Evolutionary conservation across 345 rosid species (phyloP).

Genomic region (Geranium brycei): DNA sequence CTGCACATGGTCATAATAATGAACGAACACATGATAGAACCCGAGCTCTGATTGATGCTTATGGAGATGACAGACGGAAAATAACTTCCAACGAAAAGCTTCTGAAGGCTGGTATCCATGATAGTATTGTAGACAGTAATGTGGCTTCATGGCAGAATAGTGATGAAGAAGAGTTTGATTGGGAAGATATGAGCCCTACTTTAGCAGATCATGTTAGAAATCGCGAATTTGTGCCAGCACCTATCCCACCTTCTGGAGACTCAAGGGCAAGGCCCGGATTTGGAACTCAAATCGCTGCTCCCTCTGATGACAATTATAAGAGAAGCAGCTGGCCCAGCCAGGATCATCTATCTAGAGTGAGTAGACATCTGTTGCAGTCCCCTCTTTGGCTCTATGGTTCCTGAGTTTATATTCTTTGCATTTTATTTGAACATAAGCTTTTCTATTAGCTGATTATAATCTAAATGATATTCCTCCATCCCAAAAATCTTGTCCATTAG

Average conservation of each 20-base stretch:
- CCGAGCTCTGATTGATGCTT: slow-evolving; percentile 91
- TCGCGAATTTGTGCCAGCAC: slow-evolving; percentile 35
- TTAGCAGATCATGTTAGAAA: slow-evolving; percentile 41
- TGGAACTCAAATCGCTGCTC: slow-evolving; percentile 27
- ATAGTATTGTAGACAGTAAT: slow-evolving; percentile 40
- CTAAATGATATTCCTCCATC: background rate
- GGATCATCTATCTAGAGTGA: slow-evolving; percentile 25
- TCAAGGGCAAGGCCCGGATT: slow-evolving; percentile 33
- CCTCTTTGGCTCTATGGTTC: slow-evolving; percentile 29
- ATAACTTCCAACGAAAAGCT: slow-evolving; percentile 32
- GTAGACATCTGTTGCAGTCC: slow-evolving; percentile 24
- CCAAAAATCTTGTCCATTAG: background rate
- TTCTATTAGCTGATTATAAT: background rate
- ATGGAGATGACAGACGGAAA: slow-evolving; percentile 73
- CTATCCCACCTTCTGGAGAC: slow-evolving; percentile 34
- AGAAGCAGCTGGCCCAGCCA: slow-evolving; percentile 22
- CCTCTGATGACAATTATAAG: slow-evolving; percentile 31
- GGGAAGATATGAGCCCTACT: slow-evolving; percentile 99
- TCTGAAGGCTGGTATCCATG: slow-evolving; percentile 26
- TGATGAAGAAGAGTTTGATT: slow-evolving; percentile 97
- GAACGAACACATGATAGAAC: slow-evolving; percentile 57
- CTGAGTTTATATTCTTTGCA: slow-evolving; percentile 6
- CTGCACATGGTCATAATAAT: slow-evolving; percentile 25
- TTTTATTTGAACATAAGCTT: background rate
- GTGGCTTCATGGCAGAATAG: slow-evolving; percentile 87